Percentiles rank a stretch among this genome's conserved stretches.
These are phyloP conservation scores for Hsuehochloa calcarea DNA, from an alignment of 176 grass and related monocot genomes.

Conservation along the genomic window DNA sequence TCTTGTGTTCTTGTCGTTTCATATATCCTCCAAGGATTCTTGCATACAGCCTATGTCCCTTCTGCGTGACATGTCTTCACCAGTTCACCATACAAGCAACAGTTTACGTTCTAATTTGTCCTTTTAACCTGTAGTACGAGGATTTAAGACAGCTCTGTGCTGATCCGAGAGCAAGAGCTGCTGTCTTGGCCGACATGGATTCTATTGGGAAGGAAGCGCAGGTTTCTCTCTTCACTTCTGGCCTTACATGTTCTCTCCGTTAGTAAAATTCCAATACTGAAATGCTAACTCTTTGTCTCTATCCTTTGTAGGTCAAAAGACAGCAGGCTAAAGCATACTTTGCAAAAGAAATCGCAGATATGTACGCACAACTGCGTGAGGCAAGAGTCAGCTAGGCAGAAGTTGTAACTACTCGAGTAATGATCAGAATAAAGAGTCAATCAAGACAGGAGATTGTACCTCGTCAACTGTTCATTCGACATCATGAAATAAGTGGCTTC, in stretches of 20 bases:
- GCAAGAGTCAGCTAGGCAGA: slow-evolving; percentile 34
- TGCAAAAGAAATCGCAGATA: slow-evolving; percentile 73
- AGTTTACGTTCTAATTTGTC: neutral
- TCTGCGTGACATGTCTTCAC: too few species aligned
- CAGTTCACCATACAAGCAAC: too few species aligned
- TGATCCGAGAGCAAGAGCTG: slow-evolving; percentile 64
- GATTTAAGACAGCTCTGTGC: slow-evolving; percentile 60
- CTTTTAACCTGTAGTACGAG: slow-evolving; percentile 55
- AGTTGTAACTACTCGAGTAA: slow-evolving; percentile 23
- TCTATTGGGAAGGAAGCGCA: slow-evolving; percentile 83
- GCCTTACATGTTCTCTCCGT: slow-evolving; percentile 3
- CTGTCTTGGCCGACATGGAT: slow-evolving; percentile 91
- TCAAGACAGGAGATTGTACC: neutral
- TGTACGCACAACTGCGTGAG: slow-evolving; percentile 57
- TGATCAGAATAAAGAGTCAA: neutral
- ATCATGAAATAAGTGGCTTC: too few species aligned
- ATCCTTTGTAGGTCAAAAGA: slow-evolving; percentile 71
- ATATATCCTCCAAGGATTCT: too few species aligned
- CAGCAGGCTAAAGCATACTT: slow-evolving; percentile 89
- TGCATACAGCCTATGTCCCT: too few species aligned
- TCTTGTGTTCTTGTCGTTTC: neutral
- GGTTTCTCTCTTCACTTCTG: slow-evolving; percentile 33
- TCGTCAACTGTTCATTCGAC: too few species aligned
- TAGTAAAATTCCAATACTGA: neutral
- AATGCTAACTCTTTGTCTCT: neutral